Base-by-base conservation (phyloP, 345 rosid genomes). In the Citrus sp. region DNA sequence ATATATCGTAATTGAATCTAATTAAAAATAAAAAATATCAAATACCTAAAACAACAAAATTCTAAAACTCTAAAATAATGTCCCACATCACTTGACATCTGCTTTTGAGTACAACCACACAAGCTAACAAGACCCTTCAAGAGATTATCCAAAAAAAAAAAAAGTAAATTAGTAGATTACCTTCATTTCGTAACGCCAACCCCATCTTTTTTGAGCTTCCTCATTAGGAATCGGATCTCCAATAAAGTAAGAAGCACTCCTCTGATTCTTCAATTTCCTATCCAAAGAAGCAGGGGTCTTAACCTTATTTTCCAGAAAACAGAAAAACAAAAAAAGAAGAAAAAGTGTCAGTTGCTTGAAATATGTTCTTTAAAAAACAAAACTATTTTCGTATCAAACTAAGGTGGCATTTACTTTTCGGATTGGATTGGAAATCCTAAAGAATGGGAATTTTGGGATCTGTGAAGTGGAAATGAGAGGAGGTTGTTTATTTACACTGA, bases 161-260 rank as follows among this genome's bases (percentile, higher is more conserved):
- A 40, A 13, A 55, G 51, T 71, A 63, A 69, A 58, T 62, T 65
- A 54, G 58, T 54, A 5, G 65, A 70, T 74, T 79, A 95, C 98
- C 98, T 93, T 92, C 82, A 90, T 79, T 62, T 92, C 93, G 76
- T 95, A 95, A 37, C 98, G 95, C 98, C 98, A 95, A 46, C 77
- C 80, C 97, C 98, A 95, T 80, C 87, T 89, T 83, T 87, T 88
- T 79, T 81, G 89, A 70, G 98, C 98, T 79, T 89, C 94, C 69
- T 89, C 92, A 46, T 78, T 76, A 30, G 90, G 84, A 78, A 95
- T 78, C 19, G 98, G 91, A 81, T 90, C 92, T 61, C 98, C 98
- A 74, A 90, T 70, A 70, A 94, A 86, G 80, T 12, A 88, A 79
- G 76, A 78, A 37, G 19, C 21, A 49, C 18, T 70, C 75, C 13